Base-by-base conservation (phyloP, 495 filamentous ascomycete species). In the Talaromyces proteolyticus region DNA sequence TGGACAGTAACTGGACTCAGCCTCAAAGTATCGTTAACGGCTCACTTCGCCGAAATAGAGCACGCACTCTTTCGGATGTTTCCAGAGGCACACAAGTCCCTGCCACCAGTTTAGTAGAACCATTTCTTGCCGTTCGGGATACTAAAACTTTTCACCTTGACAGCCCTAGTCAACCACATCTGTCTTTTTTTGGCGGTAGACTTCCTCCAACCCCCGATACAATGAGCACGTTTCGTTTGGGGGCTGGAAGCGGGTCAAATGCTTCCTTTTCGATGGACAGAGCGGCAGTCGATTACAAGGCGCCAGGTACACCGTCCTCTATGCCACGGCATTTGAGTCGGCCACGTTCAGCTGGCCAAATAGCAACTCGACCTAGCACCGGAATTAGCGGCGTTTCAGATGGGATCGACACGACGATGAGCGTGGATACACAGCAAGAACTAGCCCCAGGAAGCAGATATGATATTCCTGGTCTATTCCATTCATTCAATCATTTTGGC, bases 151-250 rank as follows among this genome's bases (percentile, higher is more conserved):
- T 22, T 7, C 42, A 45, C 5, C 5, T 3, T 25, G 16, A 26
- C 0, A 44, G 34, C 34, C 42, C 50, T 10, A 43, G 12, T 14
- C 47, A 49, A 6, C 11, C 19, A 26, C 42, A 44, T 6, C 10
- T 44, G n/a, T 21, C 63, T 6, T 36, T 63, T 5, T 74, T 73
- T 53, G 68, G 61, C 2, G 64, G 64, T 6, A 58, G 58, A 18
- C 58, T 74, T 5, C 71, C 71, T 34, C 71, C 68, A 6, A 74
- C 71, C 0, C 71, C 71, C 3, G 71, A 74, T 22, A 74, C 71
- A 2, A 73, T 74, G 71, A 72, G 64, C 38, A 73, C 69, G 1
- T 65, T 65, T 42, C 60, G 65, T 47, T 63, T 57, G 26, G 53
- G 45, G 5, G 59, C 56, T 7, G 53, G 57, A 5, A 69, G 66